Base-by-base conservation (phyloP, 192 early-diverging fungal genomes). In the Coemansia reversa region DNA sequence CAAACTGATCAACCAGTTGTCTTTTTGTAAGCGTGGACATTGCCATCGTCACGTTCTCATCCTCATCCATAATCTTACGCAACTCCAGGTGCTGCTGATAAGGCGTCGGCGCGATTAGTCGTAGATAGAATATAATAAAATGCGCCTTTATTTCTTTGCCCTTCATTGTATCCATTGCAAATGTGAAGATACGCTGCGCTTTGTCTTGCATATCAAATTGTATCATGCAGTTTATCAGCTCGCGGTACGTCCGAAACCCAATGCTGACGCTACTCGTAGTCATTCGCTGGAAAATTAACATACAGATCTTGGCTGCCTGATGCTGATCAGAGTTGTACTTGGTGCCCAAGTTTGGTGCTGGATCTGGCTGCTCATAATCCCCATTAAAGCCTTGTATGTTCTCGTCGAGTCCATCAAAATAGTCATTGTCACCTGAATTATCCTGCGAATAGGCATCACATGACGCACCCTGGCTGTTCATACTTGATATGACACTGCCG, bases 201-300 rank as follows among this genome's bases (percentile, higher is more conserved):
- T 80, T 80, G 59, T 80, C 77, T 4, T 2, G 19, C 72, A 75
- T 65, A 39, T 45, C 65, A 33, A 74, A 65, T 33, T 50, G 63
- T 5, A 63, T 48, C 72, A 80, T 70, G 55, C 77, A 75, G 24
- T 51, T 29, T 7, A 72, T 66, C 47, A 80, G 72, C 47, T 80
- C 77, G 65, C 72, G 77, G 55, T 75, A 80, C 20, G 77, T 75
- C 4, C 62, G 64, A 14, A 60, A 51, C 19, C 72, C 60, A 14
- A 73, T 45, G 16, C 23, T 11, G 2, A 80, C 35, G 12, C 57
- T 39, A 50, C 58, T 66, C 19, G 19, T 58, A 25, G 58, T 60
- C 77, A 80, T 80, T 11, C 35, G 27, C 63, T 75, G 77, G 51
- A 80, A 80, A 28, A 80, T 39, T 50, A 62, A 33, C 22, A 64